phyloP scores from a whole-genome alignment of 208 protist genomes.

The Angomonas ambiguus region DNA sequence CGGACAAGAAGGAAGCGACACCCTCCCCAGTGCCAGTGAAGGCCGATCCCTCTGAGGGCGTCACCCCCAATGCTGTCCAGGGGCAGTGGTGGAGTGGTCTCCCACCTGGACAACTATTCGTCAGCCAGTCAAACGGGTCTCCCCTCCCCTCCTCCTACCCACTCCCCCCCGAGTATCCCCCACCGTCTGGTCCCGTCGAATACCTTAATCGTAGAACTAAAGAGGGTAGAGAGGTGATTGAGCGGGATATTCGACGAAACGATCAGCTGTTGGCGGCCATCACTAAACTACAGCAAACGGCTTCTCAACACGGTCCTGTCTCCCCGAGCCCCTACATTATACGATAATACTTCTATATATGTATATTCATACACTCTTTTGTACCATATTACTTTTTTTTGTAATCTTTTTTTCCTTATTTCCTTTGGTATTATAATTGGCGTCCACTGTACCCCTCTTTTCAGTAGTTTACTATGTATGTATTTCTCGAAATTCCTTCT shows the following conservation, averaged over 20 bases:
- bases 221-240: conserved; percentile 46
- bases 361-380: background rate
- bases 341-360: background rate
- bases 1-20: background rate
- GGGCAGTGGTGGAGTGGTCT: background rate
- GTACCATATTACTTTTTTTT: background rate
- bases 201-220: no score
- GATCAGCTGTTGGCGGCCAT: conserved; percentile 69
- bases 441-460: background rate
- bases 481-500: background rate
- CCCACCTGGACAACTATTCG: background rate
- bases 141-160: background rate
- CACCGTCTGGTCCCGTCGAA: no score
- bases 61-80: background rate
- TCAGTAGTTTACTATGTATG: background rate
- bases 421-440: no score
- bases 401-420: background rate
- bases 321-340: background rate
- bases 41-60: background rate
- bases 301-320: conserved; percentile 19
- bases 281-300: conserved; percentile 54
- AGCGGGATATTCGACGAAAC: conserved; percentile 55
- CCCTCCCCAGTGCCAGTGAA: no score
- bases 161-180: no score
- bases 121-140: no score